Conservation (phyloP, 2,329 filamentous ascomycete species). For the Mollisiaceae sp. region DNA sequence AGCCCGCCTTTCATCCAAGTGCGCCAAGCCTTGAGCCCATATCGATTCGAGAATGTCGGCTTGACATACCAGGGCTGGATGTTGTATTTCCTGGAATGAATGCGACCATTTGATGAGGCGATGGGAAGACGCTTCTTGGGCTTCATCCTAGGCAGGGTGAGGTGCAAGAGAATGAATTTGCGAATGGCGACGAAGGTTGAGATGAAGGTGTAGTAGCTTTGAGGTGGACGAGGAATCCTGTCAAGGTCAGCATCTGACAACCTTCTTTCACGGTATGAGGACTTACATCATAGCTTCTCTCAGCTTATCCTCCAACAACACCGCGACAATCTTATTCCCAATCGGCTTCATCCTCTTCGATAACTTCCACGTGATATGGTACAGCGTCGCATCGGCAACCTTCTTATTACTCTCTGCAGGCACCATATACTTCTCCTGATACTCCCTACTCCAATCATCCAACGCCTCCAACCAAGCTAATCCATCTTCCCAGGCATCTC, state of each 20-base stretch:
- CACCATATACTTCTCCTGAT: constrained; percentile 8
- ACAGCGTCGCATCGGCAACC: constrained; percentile 13
- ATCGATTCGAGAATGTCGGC: constrained; percentile 6
- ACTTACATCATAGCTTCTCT: constrained; percentile 14
- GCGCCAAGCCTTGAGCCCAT: background rate
- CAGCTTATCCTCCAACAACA: constrained; percentile 9
- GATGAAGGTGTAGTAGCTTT: background rate
- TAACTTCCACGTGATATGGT: constrained; percentile 6
- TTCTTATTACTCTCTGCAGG: constrained; percentile 1
- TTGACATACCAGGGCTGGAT: constrained; percentile 13
- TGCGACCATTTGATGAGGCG: background rate
- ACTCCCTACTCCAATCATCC: constrained; percentile 7
- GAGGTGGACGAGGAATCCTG: background rate
- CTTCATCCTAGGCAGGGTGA: background rate
- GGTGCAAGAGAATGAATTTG: background rate
- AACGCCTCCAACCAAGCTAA: background rate
- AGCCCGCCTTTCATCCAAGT: background rate
- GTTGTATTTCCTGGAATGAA: constrained; percentile 10
- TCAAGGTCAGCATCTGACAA: background rate
- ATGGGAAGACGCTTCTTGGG: constrained; percentile 8
- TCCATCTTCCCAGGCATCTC: background rate
- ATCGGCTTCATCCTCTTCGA: background rate
- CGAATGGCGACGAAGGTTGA: background rate
- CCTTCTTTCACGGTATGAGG: background rate
- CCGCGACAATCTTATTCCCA: constrained; percentile 5